Evolutionary conservation across 2,329 filamentous ascomycete species (phyloP), one percentile per base, ranked within the genome.

Genomic region (Blastomyces parvus): DNA sequence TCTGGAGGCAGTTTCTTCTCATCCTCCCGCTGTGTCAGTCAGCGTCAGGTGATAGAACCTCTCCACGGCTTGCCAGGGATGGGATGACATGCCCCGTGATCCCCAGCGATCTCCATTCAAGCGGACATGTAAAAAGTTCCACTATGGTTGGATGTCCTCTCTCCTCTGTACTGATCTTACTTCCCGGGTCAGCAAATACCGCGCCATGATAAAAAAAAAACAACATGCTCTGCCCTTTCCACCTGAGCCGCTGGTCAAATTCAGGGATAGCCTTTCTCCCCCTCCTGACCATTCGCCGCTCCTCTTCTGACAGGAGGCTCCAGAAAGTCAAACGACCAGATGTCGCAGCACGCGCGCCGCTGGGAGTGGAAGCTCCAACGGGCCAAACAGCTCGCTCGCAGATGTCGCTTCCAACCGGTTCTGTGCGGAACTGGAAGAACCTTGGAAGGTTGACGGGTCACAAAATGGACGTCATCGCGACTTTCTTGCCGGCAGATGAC

Each of bases 21-120:
- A 55, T 30, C 52, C 30, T 9, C 27, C 30, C 30, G 14, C 57
- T 48, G 8, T 48, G 40, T 48, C 27, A 46, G 42, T n/a, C n/a
- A n/a, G n/a, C 40, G 48, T 59, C 57, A 59, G 57, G 57, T 59
- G 57, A 59, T 27, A 59, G 4, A 40, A 38, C 27, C n/a, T 38
- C 3, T 42, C 22, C 22, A 27, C 25, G 11, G n/a, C 2, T 8
- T n/a, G 13, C 9, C 27, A 6, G 27, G 11, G 33, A 58, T 14
- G 27, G 27, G n/a, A 48, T 33, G 52, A 55, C 3, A n/a, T 19
- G 17, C 17, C 27, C 52, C 33, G 52, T 56, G 52, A 56, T 56
- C 52, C 3, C 14, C 7, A 17, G n/a, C 30, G 6, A 33, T n/a
- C 19, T 48, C 44, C 17, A 50, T 22, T 50, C 48, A 27, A n/a